Evolutionary conservation across 805 yeast species (phyloP), one percentile per base, ranked within the genome.

Genomic region (Yamadazyma paraphyllophila): DNA sequence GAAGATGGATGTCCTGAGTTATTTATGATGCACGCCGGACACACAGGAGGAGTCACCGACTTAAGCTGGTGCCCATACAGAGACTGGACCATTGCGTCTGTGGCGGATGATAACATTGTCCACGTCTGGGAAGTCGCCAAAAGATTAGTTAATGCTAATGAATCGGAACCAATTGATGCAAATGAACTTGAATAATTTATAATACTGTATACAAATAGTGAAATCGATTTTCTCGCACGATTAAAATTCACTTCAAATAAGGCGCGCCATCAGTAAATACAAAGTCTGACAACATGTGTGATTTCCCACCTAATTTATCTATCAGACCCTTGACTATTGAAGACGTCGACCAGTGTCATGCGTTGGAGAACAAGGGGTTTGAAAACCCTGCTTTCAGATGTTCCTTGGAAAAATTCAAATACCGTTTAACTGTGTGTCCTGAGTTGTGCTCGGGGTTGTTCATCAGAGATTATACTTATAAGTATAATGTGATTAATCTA

Each of bases 11-110:
- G 85, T 24, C 92, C 96, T 4, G 97, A 89, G 62, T 66, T 89
- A 30, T 71, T 88, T 55, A 85, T 88, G 90, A 85, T 89, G 83
- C 96, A 89, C 60, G 96, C 95, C 32, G 96, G 96, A 15, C 96
- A 89, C 59, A 83, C 90, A 14, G 84, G 88, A 13, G 74, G 84
- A 5, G 83, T 87, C 13, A 81, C 83, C 36, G 96, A 87, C 60
- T 71, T 87, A 53, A 76, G 82, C 29, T 82, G 88, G 74, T 84
- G 82, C 58, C 81, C 83, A 6, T 80, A 73, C 53, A 74, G 81
- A 47, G 87, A 87, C n/a, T 87, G 92, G 91, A 76, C 87, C 32
- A 57, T 85, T 45, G 88, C 86, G 0, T 76, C 87, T 31, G 78
- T 77, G 38, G 79, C 83, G 0, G 82, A 78, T 51, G 84, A 80